A percentile compares a stretch with the other conserved stretches of the same genome.
Conservation (phyloP, 768 basidiomycete genomes). For the Mycena sanguinolenta region DNA sequence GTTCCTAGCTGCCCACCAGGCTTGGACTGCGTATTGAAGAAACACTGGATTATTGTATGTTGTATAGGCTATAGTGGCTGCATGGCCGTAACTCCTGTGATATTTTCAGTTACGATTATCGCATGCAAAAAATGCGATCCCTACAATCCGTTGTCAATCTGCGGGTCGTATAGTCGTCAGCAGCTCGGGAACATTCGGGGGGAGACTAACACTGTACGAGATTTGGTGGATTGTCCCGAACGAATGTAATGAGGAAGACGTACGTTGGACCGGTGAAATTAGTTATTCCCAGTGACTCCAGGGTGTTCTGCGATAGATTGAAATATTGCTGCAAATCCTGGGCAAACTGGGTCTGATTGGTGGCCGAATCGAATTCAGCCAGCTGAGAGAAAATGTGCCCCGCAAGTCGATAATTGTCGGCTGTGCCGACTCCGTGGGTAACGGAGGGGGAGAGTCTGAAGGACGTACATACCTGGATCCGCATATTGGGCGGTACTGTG, state of each 20-base stretch:
- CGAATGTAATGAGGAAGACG: too few relatives aligned
- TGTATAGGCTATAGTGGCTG: neutral
- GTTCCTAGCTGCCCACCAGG: slow-evolving; percentile 18
- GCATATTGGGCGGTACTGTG: too few relatives aligned
- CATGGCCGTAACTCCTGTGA: slow-evolving; percentile 4
- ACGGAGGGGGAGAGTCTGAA: neutral
- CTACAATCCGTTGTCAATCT: neutral
- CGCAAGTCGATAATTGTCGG: neutral
- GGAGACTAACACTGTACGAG: slow-evolving; percentile 3
- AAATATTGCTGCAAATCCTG: neutral
- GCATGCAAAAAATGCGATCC: neutral
- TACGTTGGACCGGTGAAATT: neutral
- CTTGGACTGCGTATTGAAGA: slow-evolving; percentile 17
- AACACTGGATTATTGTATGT: slow-evolving; percentile 20
- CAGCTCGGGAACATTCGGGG: neutral
- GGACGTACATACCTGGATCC: neutral
- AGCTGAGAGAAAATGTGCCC: neutral
- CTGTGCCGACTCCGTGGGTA: neutral
- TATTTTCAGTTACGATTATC: neutral
- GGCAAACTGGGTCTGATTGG: neutral
- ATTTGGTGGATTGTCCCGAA: too few relatives aligned
- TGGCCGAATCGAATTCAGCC: neutral
- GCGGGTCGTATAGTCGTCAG: neutral
- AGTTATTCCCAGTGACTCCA: too few relatives aligned
- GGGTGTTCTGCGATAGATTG: neutral